Percentiles rank a stretch among this genome's conserved stretches.
Conservation (phyloP, 768 basidiomycete genomes). For the Sporobolomyces phaffii region DNA sequence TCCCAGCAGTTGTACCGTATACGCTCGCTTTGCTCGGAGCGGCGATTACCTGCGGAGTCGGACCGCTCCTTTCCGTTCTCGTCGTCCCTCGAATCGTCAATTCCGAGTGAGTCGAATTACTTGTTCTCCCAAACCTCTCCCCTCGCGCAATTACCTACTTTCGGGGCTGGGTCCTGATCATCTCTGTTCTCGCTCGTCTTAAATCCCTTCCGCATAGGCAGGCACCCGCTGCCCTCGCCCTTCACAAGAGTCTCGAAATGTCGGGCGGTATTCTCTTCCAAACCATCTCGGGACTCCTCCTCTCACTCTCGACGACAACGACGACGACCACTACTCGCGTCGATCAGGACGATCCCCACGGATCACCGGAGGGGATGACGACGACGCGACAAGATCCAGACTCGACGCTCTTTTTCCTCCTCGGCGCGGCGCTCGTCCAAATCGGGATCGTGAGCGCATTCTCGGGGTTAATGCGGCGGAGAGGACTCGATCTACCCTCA, state of each 20-base stretch:
- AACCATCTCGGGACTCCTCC: slow-evolving; percentile 1
- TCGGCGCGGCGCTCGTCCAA: slow-evolving; percentile 3
- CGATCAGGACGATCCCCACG: too few relatives aligned
- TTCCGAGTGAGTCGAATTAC: slow-evolving; percentile 9
- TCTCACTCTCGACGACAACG: not conserved
- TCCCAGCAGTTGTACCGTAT: slow-evolving; percentile 13
- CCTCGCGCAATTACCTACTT: too few relatives aligned
- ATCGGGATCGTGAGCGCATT: slow-evolving; percentile 10
- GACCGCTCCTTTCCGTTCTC: slow-evolving; percentile 24
- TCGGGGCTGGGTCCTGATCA: too few relatives aligned
- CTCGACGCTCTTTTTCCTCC: not conserved
- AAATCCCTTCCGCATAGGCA: not conserved
- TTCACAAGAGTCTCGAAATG: slow-evolving; percentile 33
- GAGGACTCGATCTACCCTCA: not conserved
- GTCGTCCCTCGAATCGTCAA: slow-evolving; percentile 21
- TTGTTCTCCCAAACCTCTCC: too few relatives aligned
- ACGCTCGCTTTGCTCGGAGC: slow-evolving; percentile 4
- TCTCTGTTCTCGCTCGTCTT: too few relatives aligned
- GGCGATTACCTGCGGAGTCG: slow-evolving; percentile 9
- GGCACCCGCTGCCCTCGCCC: slow-evolving; percentile 20
- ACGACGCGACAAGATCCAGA: not conserved
- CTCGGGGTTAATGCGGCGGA: not conserved
- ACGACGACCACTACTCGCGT: not conserved
- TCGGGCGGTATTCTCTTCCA: slow-evolving; percentile 23
- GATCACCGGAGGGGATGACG: too few relatives aligned